Base-by-base conservation (phyloP, 179 eudicot genomes). In the Kewa caespitosa region DNA sequence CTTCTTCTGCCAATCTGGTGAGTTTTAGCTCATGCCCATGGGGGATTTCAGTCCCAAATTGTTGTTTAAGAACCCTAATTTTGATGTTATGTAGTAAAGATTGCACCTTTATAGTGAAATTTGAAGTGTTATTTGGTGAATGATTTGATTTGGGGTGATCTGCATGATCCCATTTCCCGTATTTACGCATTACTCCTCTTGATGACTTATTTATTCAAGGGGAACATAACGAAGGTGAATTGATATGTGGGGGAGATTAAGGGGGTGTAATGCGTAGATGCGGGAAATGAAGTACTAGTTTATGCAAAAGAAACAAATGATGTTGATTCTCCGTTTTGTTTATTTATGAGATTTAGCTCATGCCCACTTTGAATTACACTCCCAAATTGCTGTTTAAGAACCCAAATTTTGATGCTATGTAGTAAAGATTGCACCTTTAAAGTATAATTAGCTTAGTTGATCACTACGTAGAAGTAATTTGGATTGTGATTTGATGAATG, bases 1-100 rank as follows among this genome's bases (percentile, higher is more conserved):
- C 82, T 25, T 70, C 96, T 13, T 3, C 73, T 32, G 72, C 89
- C 36, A 87, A 85, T 88, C 86, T 84, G 89, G 97, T 90, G 81
- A 39, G 12, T 33, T 79, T 69, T 72, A 55, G 5, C 0, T 15
- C 18, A 28, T 76, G 7, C 71, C 46, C 73, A 67, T 23, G 36
- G 41, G 30, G 23, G 14, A 55, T 28, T 67, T 71, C n/a, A 38
- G 31, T 77, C 46, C 20, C n/a, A 27, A 59, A 69, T 59, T 48
- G 55, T 15, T 2, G 22, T 0, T 36, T 0, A 38, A 17, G 54
- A n/a, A 67, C 57, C 55, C 55, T 67, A 55, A 68, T 67, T 43
- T 69, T 65, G 10, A 30, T 27, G 11, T 28, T 32, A 1, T 42
- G 3, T 8, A 38, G 42, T 27, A 32, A 31, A 31, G 11, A 48